Conservation (phyloP, 1,284 basidiomycete genomes). For the Apiotrichum gamsii region DNA sequence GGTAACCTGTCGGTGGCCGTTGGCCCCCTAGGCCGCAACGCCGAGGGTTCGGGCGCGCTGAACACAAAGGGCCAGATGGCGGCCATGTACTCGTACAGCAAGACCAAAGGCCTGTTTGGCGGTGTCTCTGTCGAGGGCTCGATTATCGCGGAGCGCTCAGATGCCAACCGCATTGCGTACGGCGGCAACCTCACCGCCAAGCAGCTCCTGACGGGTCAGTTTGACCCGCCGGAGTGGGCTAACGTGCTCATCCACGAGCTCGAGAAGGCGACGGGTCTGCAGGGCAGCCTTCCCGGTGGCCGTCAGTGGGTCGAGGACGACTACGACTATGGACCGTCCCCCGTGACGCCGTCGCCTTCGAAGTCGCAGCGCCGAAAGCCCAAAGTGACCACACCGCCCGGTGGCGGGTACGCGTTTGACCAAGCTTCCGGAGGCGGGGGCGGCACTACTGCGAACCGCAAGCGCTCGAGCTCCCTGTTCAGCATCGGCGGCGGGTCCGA, state of each 20-base stretch:
- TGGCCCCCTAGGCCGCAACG: constrained; percentile 88
- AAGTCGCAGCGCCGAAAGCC: neutral
- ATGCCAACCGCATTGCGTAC: constrained; percentile 79
- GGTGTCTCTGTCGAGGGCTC: constrained; percentile 81
- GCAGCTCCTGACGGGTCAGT: constrained; percentile 67
- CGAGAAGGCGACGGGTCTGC: constrained; percentile 63
- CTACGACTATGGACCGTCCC: constrained; percentile 31
- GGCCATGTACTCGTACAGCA: constrained; percentile 95
- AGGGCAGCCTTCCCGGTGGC: constrained; percentile 57
- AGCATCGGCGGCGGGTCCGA: constrained; percentile 8
- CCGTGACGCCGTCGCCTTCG: too few species aligned
- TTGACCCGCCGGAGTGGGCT: constrained; percentile 74
- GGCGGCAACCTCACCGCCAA: constrained; percentile 65
- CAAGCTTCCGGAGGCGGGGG: constrained; percentile 35
- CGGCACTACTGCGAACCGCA: constrained; percentile 7
- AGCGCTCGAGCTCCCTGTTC: constrained; percentile 20
- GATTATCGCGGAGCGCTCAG: constrained; percentile 87
- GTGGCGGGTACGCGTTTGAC: constrained; percentile 38
- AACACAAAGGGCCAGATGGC: constrained; percentile 83
- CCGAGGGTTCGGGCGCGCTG: constrained; percentile 81
- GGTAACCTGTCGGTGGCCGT: constrained; percentile 58
- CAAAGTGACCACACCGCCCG: too few species aligned
- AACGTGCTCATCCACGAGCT: constrained; percentile 64
- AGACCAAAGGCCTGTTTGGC: constrained; percentile 84
- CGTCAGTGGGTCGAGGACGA: constrained; percentile 62